Conservation (phyloP, 2,329 filamentous ascomycete genomes). For the Hysterium pulicare region DNA sequence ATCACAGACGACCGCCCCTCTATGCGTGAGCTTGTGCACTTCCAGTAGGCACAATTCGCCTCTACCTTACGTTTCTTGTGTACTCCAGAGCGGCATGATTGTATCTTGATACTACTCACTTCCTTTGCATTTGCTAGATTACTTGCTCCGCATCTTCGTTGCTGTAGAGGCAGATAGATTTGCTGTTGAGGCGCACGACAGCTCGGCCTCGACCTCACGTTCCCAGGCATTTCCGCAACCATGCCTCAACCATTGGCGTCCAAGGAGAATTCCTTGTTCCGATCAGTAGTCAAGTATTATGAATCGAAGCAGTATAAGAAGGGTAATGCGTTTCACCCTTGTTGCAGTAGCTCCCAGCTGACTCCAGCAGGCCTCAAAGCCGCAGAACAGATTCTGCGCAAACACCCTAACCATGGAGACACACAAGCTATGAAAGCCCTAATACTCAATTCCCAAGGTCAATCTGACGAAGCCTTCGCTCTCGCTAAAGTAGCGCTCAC, state of each 20-base stretch:
- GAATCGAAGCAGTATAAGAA: constrained; percentile 99
- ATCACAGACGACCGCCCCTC: constrained; percentile 20
- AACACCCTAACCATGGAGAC: constrained; percentile 93
- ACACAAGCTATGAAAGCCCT: constrained; percentile 99
- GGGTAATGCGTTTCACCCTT: constrained; percentile 42
- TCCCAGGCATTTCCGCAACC: constrained; percentile 23
- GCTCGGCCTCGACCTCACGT: constrained; percentile 5
- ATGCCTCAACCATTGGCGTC: constrained; percentile 74
- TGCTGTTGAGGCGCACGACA: constrained; percentile 9
- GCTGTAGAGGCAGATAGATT: constrained; percentile 8
- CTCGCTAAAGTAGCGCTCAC: constrained; percentile 89
- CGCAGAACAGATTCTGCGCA: constrained; percentile 93
- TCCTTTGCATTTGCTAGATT: not conserved
- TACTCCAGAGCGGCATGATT: constrained; percentile 5
- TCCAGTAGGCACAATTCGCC: not conserved
- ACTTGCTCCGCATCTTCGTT: constrained; percentile 4
- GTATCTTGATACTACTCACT: constrained; percentile 3
- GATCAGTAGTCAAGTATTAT: constrained; percentile 91
- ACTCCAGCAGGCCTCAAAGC: constrained; percentile 71
- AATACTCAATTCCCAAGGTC: constrained; percentile 89
- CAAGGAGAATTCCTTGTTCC: constrained; percentile 93
- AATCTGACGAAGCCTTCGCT: constrained; percentile 89
- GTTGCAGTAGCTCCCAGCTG: constrained; percentile 13
- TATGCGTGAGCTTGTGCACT: constrained; percentile 10
- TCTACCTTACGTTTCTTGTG: constrained; percentile 2